A percentile compares a stretch with the other conserved stretches of the same genome.
Conservation (phyloP, 1,284 basidiomycete genomes). For the Cerioporus squamosus region DNA sequence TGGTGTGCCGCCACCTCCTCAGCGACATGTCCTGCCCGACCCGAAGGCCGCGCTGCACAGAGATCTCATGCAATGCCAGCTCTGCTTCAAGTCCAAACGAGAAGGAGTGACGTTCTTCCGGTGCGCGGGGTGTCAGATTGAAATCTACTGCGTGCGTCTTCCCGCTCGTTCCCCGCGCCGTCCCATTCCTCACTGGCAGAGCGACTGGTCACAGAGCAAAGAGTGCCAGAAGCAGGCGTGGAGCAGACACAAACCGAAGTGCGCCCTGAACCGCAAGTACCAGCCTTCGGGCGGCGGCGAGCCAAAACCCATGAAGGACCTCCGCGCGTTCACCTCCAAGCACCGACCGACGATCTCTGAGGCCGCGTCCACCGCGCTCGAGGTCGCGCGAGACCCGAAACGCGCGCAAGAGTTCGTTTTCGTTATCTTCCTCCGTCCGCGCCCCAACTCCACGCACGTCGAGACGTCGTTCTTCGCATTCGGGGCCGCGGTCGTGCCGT, state of each 20-base stretch:
- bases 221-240: slow-evolving; percentile 29
- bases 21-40: slow-evolving; percentile 12
- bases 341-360: slow-evolving; percentile 27
- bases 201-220: slow-evolving; percentile 22
- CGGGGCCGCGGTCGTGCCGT: slow-evolving; percentile 24
- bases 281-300: slow-evolving; percentile 7
- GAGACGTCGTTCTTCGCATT: slow-evolving; percentile 28
- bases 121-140: slow-evolving; percentile 24
- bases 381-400: slow-evolving; percentile 13
- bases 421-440: slow-evolving; percentile 21
- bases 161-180: background rate
- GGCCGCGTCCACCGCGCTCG: slow-evolving; percentile 26
- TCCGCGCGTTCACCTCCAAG: slow-evolving; percentile 29
- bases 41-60: slow-evolving; percentile 17
- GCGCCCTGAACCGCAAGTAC: slow-evolving; percentile 25
- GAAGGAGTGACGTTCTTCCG: slow-evolving; percentile 21
- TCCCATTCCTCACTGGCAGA: background rate
- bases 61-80: slow-evolving; percentile 25
- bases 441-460: slow-evolving; percentile 14
- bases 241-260: slow-evolving; percentile 27
- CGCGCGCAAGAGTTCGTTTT: slow-evolving; percentile 25
- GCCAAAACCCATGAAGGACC: slow-evolving; percentile 16
- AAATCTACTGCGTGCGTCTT: slow-evolving; percentile 27
- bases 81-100: slow-evolving; percentile 21
- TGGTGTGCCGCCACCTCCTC: slow-evolving; percentile 14